phyloP scores from a whole-genome alignment of 2,329 filamentous ascomycete species.

The Lecanoromycetidae sp. region DNA sequence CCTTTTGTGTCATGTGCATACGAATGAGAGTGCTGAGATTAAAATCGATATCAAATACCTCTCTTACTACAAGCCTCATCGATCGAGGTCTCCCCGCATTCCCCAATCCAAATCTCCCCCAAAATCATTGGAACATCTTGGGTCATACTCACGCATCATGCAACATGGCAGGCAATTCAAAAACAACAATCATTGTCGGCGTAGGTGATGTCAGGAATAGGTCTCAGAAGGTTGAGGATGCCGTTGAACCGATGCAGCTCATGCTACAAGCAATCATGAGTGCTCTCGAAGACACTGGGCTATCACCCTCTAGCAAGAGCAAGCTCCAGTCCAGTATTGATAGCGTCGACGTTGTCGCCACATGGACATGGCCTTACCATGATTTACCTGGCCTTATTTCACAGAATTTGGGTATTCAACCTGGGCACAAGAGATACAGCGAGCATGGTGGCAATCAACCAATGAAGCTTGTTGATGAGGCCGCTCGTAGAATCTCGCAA shows the following conservation, averaged over 20 bases:
- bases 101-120: neutral
- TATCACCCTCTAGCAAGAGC: constrained; percentile 21
- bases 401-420: constrained; percentile 36
- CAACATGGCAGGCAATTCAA: neutral
- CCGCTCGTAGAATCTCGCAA: constrained; percentile 43
- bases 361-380: constrained; percentile 55
- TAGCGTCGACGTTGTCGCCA: constrained; percentile 47
- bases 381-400: constrained; percentile 46
- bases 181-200: constrained; percentile 46
- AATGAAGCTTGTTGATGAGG: constrained; percentile 50
- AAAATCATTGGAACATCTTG: too few species aligned
- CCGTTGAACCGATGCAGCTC: constrained; percentile 46
- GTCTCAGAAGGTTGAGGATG: constrained; percentile 38
- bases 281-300: constrained; percentile 40
- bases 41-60: too few species aligned
- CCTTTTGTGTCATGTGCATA: too few species aligned
- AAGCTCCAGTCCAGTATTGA: constrained; percentile 40
- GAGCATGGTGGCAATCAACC: constrained; percentile 54
- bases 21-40: too few species aligned
- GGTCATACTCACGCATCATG: too few species aligned
- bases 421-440: constrained; percentile 39
- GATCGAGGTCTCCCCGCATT: neutral
- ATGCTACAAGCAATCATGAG: constrained; percentile 45
- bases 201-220: constrained; percentile 51
- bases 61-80: too few species aligned